Percentiles rank a stretch among this genome's conserved stretches.
phyloP scores from a whole-genome alignment of 2,329 filamentous ascomycete genomes.

The Trichoderma lentiforme region DNA sequence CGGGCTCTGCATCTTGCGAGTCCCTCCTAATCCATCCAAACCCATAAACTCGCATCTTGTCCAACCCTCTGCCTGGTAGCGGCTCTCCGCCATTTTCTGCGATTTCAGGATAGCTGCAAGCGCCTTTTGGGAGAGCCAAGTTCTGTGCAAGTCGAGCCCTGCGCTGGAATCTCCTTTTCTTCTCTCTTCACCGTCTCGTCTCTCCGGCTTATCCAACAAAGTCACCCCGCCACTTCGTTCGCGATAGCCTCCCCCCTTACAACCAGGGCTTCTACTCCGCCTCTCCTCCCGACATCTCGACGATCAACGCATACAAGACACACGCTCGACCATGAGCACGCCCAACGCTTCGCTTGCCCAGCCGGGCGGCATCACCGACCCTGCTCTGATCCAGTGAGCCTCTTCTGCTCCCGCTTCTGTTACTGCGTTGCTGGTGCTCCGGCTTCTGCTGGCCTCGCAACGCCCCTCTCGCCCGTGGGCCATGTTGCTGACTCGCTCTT shows the following conservation, averaged over 20 bases:
- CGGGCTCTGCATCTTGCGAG: constrained; percentile 33
- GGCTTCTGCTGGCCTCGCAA: constrained; percentile 16
- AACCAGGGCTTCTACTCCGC: not conserved
- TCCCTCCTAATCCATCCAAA: constrained; percentile 32
- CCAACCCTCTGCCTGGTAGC: constrained; percentile 13
- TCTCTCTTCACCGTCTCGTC: constrained; percentile 15
- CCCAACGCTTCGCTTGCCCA: constrained; percentile 35
- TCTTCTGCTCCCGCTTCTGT: constrained; percentile 1
- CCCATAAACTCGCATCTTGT: constrained; percentile 22
- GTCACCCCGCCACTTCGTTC: constrained; percentile 14
- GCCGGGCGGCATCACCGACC: constrained; percentile 62
- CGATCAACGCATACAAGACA: not conserved
- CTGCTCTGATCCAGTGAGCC: constrained; percentile 61
- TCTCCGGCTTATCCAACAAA: constrained; percentile 10
- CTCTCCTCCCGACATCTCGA: not conserved
- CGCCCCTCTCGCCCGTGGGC: not conserved
- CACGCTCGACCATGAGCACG: constrained; percentile 31
- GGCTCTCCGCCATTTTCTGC: not conserved
- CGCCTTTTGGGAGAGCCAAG: not conserved
- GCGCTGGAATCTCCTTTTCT: not conserved
- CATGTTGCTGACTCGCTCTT: constrained; percentile 14
- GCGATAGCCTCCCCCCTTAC: constrained; percentile 10
- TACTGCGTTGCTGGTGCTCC: not conserved
- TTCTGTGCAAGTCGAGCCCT: not conserved
- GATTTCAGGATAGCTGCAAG: constrained; percentile 7